Percentiles rank a stretch among this genome's conserved stretches.
Evolutionary conservation across 306 rosid species (phyloP).

Genomic region (Quercus mongolica): DNA sequence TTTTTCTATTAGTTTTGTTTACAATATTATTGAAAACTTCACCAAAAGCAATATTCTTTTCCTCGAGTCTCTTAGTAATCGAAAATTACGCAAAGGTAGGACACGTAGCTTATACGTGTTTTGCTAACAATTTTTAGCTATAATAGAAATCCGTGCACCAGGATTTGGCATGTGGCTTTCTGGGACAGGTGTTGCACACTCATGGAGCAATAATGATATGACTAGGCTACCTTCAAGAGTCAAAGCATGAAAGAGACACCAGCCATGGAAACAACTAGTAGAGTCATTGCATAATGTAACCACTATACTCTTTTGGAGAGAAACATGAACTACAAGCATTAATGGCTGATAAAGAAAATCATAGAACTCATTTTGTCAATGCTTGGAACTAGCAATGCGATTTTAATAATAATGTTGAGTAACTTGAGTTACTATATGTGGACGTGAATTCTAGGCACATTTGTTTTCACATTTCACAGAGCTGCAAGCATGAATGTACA

Average conservation of each 20-base stretch:
- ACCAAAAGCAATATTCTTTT: not conserved
- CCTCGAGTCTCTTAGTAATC: not conserved
- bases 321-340: not conserved
- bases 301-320: not conserved
- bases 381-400: not conserved
- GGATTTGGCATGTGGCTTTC: not conserved
- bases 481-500: too few species aligned
- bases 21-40: not conserved
- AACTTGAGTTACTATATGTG: too few species aligned
- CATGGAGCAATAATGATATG: not conserved
- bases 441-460: not conserved
- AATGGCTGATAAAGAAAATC: not conserved
- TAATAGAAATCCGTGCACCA: not conserved
- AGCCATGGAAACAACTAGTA: not conserved
- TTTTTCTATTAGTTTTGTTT: not conserved
- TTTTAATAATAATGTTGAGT: not conserved
- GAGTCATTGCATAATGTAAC: not conserved
- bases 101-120: conserved; percentile 22
- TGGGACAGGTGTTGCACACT: conserved; percentile 1
- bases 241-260: not conserved
- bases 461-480: not conserved
- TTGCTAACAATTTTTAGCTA: not conserved
- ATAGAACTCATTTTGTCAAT: not conserved
- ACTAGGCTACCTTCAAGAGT: not conserved
- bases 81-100: not conserved